Evolutionary conservation across 1,284 basidiomycete species (phyloP), one percentile per base, ranked within the genome.

Genomic region (Austroboletus rostrupii): DNA sequence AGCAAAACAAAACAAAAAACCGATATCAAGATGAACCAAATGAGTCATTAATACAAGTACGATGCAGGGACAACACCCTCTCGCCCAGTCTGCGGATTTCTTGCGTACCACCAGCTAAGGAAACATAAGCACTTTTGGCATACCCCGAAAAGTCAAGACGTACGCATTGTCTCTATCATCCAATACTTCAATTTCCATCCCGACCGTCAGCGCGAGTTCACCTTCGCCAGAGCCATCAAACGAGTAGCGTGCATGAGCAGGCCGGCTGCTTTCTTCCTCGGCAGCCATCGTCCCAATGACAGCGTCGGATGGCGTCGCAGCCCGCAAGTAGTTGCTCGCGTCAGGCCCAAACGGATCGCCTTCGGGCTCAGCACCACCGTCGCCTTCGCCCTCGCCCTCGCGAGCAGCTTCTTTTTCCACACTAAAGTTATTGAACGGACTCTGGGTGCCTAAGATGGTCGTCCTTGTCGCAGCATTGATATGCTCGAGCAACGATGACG

Each of bases 31-130:
- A 58, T 55, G 51, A 47, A 46, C 53, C 42, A 48, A 65, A 50
- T 37, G 37, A 41, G 4, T 14, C 45, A 56, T 77, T 75, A 89
- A 71, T 87, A 89, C 71, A 90, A 75, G 76, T 93, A 95, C 53
- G 91, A 85, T 45, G 90, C 88, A 7, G 92, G 92, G 46, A 95
- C 88, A 21, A 94, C 88, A 28, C 92, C 92, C 71, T 94, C 90
- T 46, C 75, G 78, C 16, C 90, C 88, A 45, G 85, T 85, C 47
- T 78, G 79, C 20, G 81, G 72, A 65, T 94, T 89, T 41, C 90
- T 80, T 49, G 87, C 90, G 62, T 90, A 94, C 92, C 92, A 95
- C 92, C 92, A 95, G 47, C 92, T 92, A 55, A 50, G 17, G 39
- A 3, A 1, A 1, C 17, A 19, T 37, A 35, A 20, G 64, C 21